phyloP scores from a whole-genome alignment of 1,139 yeast genomes.

The Sugiyamaella pinicola region DNA sequence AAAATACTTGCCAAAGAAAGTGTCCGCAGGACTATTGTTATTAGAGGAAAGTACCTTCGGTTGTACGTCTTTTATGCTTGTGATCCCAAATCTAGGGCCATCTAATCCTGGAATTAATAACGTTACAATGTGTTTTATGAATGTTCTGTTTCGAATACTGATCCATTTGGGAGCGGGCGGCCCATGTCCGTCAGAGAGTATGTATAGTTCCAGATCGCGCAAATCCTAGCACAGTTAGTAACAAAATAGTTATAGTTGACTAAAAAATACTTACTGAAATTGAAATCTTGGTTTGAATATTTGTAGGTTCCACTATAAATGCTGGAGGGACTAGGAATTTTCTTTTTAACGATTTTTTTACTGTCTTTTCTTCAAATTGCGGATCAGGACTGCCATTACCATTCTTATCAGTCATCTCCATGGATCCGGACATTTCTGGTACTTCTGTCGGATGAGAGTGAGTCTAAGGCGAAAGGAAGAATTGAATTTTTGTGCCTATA shows the following conservation, averaged over 20 bases:
- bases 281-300: conserved; percentile 28
- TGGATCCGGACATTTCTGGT: not conserved
- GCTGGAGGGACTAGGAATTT: conserved; percentile 34
- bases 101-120: conserved; percentile 69
- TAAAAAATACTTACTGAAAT: conserved; percentile 26
- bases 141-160: conserved; percentile 43
- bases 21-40: conserved; percentile 39
- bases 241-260: conserved; percentile 22
- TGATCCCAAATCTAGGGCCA: conserved; percentile 48
- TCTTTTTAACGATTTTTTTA: conserved; percentile 25
- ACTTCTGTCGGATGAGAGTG: too few relatives aligned
- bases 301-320: conserved; percentile 30
- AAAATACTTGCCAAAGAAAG: conserved; percentile 49
- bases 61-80: conserved; percentile 21
- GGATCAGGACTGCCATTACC: not conserved
- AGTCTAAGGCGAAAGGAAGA: too few relatives aligned
- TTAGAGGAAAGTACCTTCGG: conserved; percentile 27
- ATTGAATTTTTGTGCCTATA: too few relatives aligned
- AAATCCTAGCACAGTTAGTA: conserved; percentile 41
- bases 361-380: conserved; percentile 7
- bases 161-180: conserved; percentile 34
- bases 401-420: not conserved
- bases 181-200: conserved; percentile 46
- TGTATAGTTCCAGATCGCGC: conserved; percentile 55
- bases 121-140: conserved; percentile 57